phyloP scores from a whole-genome alignment of 2,329 filamentous ascomycete genomes.

The Fusarium odoratissimum region DNA sequence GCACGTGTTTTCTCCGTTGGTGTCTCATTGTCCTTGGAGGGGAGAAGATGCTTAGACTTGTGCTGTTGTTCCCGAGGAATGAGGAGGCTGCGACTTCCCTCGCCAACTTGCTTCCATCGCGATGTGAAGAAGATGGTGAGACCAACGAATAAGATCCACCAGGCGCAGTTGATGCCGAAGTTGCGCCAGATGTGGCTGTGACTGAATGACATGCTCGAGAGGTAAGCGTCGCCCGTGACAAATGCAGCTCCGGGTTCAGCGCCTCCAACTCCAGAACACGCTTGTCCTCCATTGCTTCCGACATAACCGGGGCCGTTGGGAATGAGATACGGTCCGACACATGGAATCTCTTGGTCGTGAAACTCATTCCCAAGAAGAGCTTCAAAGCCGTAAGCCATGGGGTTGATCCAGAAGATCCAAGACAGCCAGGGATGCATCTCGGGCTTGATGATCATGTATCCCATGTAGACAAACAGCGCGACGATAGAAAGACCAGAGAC shows the following conservation, averaged over 20 bases:
- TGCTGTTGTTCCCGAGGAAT: slow-evolving; percentile 71
- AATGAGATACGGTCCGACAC: slow-evolving; percentile 61
- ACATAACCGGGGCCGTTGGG: slow-evolving; percentile 62
- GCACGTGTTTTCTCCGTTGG: slow-evolving; percentile 9
- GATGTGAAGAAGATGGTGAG: slow-evolving; percentile 69
- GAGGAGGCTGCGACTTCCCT: slow-evolving; percentile 66
- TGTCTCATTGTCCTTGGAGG: slow-evolving; percentile 62
- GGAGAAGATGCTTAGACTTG: slow-evolving; percentile 44
- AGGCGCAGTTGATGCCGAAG: slow-evolving; percentile 71
- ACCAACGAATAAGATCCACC: slow-evolving; percentile 68
- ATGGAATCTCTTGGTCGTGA: slow-evolving; percentile 64
- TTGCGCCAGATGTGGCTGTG: slow-evolving; percentile 68
- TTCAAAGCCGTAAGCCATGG: slow-evolving; percentile 77
- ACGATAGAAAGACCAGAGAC: slow-evolving; percentile 62
- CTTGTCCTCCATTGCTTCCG: slow-evolving; percentile 53
- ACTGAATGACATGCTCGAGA: slow-evolving; percentile 65
- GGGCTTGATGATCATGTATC: slow-evolving; percentile 70
- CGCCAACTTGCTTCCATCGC: slow-evolving; percentile 65
- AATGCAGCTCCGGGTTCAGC: slow-evolving; percentile 60
- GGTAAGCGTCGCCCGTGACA: slow-evolving; percentile 68
- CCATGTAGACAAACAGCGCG: slow-evolving; percentile 69
- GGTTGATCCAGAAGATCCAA: slow-evolving; percentile 74
- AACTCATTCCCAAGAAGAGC: slow-evolving; percentile 78
- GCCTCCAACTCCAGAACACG: slow-evolving; percentile 70
- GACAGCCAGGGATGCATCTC: slow-evolving; percentile 72